These are phyloP conservation scores for Alternaria viburni DNA, from an alignment of 2,329 filamentous ascomycete species.

Conservation along the genomic window DNA sequence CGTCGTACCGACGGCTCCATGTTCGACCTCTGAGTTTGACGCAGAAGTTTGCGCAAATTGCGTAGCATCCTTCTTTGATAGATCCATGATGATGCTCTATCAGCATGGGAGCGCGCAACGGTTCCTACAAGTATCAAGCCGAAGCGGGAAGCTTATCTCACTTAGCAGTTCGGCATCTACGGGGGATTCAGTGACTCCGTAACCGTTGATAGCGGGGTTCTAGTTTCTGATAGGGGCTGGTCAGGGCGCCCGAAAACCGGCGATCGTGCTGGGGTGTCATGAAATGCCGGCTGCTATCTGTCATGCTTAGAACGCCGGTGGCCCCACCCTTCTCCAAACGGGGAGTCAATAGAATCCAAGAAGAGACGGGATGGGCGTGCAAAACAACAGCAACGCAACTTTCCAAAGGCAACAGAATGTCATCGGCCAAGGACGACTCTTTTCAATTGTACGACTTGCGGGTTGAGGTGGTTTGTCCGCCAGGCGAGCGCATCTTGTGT, in stretches of 20 bases:
- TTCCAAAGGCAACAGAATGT: neutral
- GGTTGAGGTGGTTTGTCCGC: conserved; percentile 14
- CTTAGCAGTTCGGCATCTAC: neutral
- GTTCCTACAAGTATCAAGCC: neutral
- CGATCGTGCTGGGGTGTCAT: neutral
- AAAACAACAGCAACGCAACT: neutral
- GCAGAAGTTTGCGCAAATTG: neutral
- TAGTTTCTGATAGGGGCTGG: neutral
- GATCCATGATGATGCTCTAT: neutral
- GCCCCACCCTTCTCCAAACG: neutral
- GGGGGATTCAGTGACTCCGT: neutral
- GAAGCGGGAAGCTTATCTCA: neutral
- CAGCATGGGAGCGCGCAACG: neutral
- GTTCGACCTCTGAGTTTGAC: conserved; percentile 3
- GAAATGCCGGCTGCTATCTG: neutral
- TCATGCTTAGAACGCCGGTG: neutral
- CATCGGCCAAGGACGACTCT: conserved; percentile 2
- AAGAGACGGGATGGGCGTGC: neutral
- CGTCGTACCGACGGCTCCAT: neutral
- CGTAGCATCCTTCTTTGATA: neutral
- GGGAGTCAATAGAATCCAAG: neutral
- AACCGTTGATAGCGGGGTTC: neutral
- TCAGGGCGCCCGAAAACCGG: neutral
- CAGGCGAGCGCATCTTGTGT: conserved; percentile 12
- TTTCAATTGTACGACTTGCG: conserved; percentile 15